Evolutionary conservation across 768 basidiomycete species (phyloP).

Genomic region (Pholiota microspora): DNA sequence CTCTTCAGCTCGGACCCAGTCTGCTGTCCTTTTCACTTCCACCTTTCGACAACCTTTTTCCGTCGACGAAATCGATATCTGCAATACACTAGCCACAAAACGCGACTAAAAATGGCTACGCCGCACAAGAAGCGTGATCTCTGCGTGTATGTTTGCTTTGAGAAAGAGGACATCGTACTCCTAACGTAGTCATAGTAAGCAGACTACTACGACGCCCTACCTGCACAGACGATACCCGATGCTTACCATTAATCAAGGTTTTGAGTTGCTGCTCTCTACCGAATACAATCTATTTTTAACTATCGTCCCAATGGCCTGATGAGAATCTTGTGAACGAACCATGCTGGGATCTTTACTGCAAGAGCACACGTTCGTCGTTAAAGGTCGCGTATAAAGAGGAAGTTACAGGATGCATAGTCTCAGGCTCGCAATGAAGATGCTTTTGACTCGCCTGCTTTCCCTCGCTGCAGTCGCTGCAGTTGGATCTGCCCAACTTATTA

Average conservation of each 20-base stretch:
- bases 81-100: neutral
- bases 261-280: neutral
- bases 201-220: neutral
- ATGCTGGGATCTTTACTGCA: neutral
- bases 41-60: neutral
- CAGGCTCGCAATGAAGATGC: constrained; percentile 8
- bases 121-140: neutral
- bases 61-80: neutral
- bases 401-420: neutral
- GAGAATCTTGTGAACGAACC: neutral
- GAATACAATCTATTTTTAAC: neutral
- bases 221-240: neutral
- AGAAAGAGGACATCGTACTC: neutral
- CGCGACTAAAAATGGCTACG: neutral
- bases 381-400: neutral
- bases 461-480: constrained; percentile 1
- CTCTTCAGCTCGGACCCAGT: too few species aligned
- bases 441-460: constrained; percentile 6
- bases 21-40: neutral
- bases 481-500: constrained; percentile 19
- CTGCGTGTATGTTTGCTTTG: neutral
- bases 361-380: constrained; percentile 3
- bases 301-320: neutral
- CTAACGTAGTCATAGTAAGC: neutral
- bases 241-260: neutral